Base-by-base conservation (phyloP, 257 asterid species). In the Prunella vulgaris region DNA sequence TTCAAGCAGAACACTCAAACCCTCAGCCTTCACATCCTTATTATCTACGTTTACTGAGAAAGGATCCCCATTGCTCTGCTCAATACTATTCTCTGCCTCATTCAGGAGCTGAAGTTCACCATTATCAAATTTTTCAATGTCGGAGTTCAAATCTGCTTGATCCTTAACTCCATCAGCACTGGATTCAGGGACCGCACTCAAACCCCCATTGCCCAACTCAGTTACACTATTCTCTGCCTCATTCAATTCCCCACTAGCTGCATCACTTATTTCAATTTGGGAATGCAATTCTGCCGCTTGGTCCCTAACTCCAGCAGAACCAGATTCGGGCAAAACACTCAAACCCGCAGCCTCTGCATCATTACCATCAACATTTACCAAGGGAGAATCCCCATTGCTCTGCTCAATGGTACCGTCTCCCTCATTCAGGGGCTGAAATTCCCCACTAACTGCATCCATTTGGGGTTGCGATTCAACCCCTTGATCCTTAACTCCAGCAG, bases 261-360 rank as follows among this genome's bases (percentile, higher is more conserved):
- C 64, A 48, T 21, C 60, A 37, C 40, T 9, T 32, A 75, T 64
- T 14, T 60, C 78, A 38, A n/a, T 56, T 42, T 52, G 64, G 54
- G 56, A 51, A 15, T 38, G 62, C 18, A 65, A 33, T 64, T 56
- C 35, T 27, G 5, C 17, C 20, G 35, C 64, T 24, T 48, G 53
- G 24, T 14, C 62, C 57, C 46, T 52, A 63, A 35, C 49, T n/a
- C 22, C 10, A 30, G 42, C 72, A 44, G 32, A 30, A 57, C 15
- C 22, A 18, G 67, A 21, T 32, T 33, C 66, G 17, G 15, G 17
- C 8, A 33, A 24, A 60, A 17, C 48, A 33, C 25, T 33, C 44
- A 18, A 60, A 60, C 48, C 66, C 66, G 17, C 66, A 17, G 66
- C 25, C n/a, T n/a, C 66, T 46, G 25, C 65, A 59, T 7, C 44